phyloP scores from a whole-genome alignment of 768 basidiomycete genomes.

The Guyanaporus albipodus region DNA sequence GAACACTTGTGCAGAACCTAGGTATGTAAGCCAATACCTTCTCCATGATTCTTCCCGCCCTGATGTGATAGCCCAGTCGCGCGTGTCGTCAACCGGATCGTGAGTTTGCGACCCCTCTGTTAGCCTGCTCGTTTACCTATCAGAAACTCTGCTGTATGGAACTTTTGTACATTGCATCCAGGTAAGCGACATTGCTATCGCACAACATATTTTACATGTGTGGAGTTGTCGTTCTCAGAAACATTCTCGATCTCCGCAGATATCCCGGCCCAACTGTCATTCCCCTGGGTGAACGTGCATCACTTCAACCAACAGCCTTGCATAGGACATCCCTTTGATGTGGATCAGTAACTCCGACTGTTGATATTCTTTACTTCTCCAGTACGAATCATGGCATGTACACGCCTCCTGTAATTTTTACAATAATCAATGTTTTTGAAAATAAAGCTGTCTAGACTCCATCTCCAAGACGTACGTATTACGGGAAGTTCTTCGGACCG shows the following conservation, averaged over 20 bases:
- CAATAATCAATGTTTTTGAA: conserved; percentile 5
- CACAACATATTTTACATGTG: conserved; percentile 4
- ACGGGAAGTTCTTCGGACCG: conserved; percentile 9
- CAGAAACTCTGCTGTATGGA: not conserved
- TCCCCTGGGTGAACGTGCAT: conserved; percentile 1
- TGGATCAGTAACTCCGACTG: conserved; percentile 3
- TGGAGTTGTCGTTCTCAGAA: conserved; percentile 2
- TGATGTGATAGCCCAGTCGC: conserved; percentile 21
- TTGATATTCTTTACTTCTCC: conserved; percentile 16
- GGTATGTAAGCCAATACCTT: conserved; percentile 10
- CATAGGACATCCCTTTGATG: not conserved
- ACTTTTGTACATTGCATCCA: not conserved
- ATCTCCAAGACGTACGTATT: conserved; percentile 22
- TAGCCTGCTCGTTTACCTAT: not conserved
- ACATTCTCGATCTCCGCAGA: conserved; percentile 5
- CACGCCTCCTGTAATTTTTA: conserved; percentile 7
- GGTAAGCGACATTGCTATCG: not conserved
- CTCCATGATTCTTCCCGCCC: conserved; percentile 6
- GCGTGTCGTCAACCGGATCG: not conserved
- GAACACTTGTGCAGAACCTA: conserved; percentile 8
- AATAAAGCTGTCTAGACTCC: conserved; percentile 7
- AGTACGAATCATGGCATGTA: conserved; percentile 6
- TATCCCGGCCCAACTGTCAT: not conserved
- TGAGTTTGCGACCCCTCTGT: not conserved
- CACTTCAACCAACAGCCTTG: not conserved